These are phyloP conservation scores for Exophiala oligosperma DNA, from an alignment of 2,329 filamentous ascomycete genomes.

Conservation along the genomic window DNA sequence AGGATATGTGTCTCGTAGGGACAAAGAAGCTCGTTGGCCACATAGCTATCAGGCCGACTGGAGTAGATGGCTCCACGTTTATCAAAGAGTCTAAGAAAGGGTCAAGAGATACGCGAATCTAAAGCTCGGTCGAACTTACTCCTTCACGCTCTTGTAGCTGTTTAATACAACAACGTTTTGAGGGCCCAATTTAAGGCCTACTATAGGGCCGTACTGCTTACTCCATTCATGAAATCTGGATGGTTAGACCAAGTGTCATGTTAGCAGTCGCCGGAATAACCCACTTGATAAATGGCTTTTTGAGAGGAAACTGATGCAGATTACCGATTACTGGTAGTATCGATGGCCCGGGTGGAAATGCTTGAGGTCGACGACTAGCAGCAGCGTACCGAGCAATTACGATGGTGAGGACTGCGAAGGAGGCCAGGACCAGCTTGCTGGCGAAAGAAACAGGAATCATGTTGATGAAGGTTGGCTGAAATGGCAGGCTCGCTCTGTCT, in stretches of 20 bases:
- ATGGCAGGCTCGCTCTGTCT: neutral
- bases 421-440: neutral
- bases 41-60: slow-evolving; percentile 43
- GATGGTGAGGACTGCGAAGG: neutral
- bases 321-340: slow-evolving; percentile 24
- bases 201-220: slow-evolving; percentile 19
- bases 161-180: slow-evolving; percentile 22
- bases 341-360: slow-evolving; percentile 24
- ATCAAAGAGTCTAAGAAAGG: slow-evolving; percentile 38
- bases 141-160: slow-evolving; percentile 16
- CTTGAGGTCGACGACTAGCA: slow-evolving; percentile 17
- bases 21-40: slow-evolving; percentile 33
- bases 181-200: slow-evolving; percentile 21
- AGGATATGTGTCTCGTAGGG: slow-evolving; percentile 24
- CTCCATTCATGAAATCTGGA: slow-evolving; percentile 19
- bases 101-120: neutral
- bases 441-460: neutral
- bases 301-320: slow-evolving; percentile 21
- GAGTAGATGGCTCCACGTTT: slow-evolving; percentile 40
- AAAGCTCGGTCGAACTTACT: slow-evolving; percentile 2
- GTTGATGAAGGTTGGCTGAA: neutral
- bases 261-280: neutral
- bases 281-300: slow-evolving; percentile 10
- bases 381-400: slow-evolving; percentile 5
- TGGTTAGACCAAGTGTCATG: neutral